Percentiles rank a stretch among this genome's conserved stretches.
These are phyloP conservation scores for Coix lacrymajobi DNA, from an alignment of 176 grass and related monocot species.

Conservation along the genomic window DNA sequence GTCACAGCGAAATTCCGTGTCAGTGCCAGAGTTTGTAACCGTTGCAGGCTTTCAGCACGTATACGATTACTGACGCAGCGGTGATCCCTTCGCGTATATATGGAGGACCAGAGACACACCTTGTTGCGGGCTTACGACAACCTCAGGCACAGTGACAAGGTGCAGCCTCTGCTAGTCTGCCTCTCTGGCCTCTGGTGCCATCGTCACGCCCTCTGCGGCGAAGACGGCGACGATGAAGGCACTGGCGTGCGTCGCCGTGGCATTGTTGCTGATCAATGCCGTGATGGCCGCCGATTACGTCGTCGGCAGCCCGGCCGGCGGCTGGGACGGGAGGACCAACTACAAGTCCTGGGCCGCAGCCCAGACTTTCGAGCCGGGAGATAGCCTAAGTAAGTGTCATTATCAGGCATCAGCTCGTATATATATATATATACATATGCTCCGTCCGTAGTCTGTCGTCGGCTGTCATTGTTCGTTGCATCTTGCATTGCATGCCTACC, in stretches of 20 bases:
- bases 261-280: background rate
- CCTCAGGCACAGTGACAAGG: background rate
- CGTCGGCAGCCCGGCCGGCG: constrained; percentile 50
- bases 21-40: background rate
- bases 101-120: background rate
- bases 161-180: too few relatives aligned
- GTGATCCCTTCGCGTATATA: background rate
- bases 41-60: background rate
- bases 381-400: constrained; percentile 59
- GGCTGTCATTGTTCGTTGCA: background rate
- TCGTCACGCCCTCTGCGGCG: background rate
- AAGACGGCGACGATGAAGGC: constrained; percentile 15
- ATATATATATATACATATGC: too few relatives aligned
- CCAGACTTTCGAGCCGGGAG: constrained; percentile 41
- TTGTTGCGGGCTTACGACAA: background rate
- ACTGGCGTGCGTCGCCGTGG: background rate
- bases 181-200: too few relatives aligned
- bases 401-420: too few relatives aligned
- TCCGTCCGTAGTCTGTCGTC: background rate
- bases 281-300: constrained; percentile 29
- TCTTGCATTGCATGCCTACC: background rate
- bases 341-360: constrained; percentile 46
- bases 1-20: constrained; percentile 12
- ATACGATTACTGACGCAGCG: background rate
- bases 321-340: constrained; percentile 63